phyloP scores from a whole-genome alignment of 176 grass and related monocot species.

The Aegilops speltoides region DNA sequence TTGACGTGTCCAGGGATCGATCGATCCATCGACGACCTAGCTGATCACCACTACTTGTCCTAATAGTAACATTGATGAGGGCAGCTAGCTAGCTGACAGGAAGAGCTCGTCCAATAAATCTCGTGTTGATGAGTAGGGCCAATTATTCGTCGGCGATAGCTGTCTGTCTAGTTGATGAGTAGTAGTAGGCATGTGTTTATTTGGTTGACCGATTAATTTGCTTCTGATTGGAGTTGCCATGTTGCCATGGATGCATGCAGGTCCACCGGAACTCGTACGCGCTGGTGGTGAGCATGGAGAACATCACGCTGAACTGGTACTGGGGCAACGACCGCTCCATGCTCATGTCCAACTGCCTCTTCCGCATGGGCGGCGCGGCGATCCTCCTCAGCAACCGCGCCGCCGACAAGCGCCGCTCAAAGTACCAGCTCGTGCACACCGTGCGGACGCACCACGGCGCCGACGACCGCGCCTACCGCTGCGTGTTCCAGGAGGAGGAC shows the following conservation, averaged over 20 bases:
- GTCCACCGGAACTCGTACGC: slow-evolving; percentile 86
- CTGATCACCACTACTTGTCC: not conserved
- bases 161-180: no score
- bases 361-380: slow-evolving; percentile 92
- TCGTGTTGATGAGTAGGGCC: not conserved
- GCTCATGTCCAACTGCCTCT: slow-evolving; percentile 96
- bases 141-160: not conserved
- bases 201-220: not conserved
- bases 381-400: slow-evolving; percentile 70
- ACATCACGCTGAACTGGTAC: slow-evolving; percentile 97
- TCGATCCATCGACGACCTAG: not conserved
- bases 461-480: slow-evolving; percentile 57
- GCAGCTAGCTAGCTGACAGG: slow-evolving; percentile 19
- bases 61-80: slow-evolving; percentile 25
- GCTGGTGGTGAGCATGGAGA: slow-evolving; percentile 95
- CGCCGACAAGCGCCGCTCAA: slow-evolving; percentile 42
- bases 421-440: slow-evolving; percentile 88
- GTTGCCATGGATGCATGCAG: not conserved
- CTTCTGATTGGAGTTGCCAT: not conserved
- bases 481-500: slow-evolving; percentile 94
- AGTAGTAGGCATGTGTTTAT: no score
- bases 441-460: slow-evolving; percentile 76
- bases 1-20: not conserved
- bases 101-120: slow-evolving; percentile 4
- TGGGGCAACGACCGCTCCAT: slow-evolving; percentile 89